phyloP scores from a whole-genome alignment of 495 filamentous ascomycete genomes.

The Penicillium cinerascens region DNA sequence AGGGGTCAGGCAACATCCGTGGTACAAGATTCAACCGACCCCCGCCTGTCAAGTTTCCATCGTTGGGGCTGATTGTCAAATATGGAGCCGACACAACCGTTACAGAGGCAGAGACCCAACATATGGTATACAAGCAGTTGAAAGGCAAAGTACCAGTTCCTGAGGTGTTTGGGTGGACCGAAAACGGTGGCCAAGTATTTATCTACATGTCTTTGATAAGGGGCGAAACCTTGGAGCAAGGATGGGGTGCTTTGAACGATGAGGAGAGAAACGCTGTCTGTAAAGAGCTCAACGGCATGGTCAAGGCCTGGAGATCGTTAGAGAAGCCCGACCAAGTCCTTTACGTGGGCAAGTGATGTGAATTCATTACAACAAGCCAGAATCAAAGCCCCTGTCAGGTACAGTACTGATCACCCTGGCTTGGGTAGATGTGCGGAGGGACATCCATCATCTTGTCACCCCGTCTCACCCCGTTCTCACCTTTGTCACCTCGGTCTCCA shows the following conservation, averaged over 20 bases:
- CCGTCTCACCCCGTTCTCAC: too few relatives aligned
- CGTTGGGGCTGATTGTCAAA: conserved; percentile 43
- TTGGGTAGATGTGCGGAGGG: too few relatives aligned
- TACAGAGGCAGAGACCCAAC: conserved; percentile 42
- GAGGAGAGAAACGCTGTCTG: conserved; percentile 37
- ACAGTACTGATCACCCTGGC: too few relatives aligned
- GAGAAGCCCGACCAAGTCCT: conserved; percentile 23
- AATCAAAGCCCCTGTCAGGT: too few relatives aligned
- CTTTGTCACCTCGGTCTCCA: background rate
- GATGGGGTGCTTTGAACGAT: conserved; percentile 32
- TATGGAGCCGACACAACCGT: conserved; percentile 37
- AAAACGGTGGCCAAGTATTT: conserved; percentile 39
- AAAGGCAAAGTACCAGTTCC: conserved; percentile 37
- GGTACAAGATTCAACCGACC: conserved; percentile 12
- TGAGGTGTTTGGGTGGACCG: conserved; percentile 45
- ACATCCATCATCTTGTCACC: too few relatives aligned
- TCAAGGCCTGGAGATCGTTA: conserved; percentile 27
- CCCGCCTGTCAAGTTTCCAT: conserved; percentile 34
- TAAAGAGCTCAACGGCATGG: conserved; percentile 31
- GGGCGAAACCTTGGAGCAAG: conserved; percentile 34
- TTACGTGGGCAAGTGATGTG: conserved; percentile 30
- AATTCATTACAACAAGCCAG: conserved; percentile 6
- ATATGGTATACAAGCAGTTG: conserved; percentile 30
- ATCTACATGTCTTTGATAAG: conserved; percentile 47
- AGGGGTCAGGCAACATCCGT: conserved; percentile 10